Conservation (phyloP, 192 early-diverging fungal species). For the Backusella westeae region DNA sequence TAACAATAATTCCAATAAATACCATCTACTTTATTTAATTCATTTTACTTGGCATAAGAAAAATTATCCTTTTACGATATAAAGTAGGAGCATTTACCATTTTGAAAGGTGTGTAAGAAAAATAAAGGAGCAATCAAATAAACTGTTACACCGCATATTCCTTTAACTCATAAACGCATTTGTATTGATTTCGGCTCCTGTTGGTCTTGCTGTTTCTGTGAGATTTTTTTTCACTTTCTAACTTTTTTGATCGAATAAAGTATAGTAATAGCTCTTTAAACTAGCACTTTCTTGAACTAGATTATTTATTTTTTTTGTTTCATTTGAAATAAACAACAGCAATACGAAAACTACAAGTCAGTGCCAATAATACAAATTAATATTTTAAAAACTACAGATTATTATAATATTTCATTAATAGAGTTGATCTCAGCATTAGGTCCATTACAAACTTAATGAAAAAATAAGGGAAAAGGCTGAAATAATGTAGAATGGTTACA, state of each 20-base stretch:
- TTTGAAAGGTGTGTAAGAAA: background rate
- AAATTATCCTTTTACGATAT: background rate
- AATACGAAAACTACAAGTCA: background rate
- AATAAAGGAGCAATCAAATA: background rate
- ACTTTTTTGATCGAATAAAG: background rate
- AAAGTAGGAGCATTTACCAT: background rate
- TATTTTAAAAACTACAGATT: background rate
- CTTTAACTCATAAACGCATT: background rate
- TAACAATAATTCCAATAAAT: background rate
- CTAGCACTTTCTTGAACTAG: background rate
- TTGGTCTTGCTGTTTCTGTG: background rate
- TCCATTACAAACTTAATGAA: too few species aligned
- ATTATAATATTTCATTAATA: background rate
- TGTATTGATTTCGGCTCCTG: background rate
- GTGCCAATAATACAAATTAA: background rate
- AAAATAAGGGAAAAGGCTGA: too few species aligned
- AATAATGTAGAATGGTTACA: too few species aligned
- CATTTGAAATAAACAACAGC: background rate
- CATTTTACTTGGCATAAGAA: background rate
- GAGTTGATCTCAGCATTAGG: background rate
- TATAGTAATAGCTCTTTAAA: background rate
- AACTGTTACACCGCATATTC: background rate
- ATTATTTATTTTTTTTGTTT: background rate
- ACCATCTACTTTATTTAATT: background rate
- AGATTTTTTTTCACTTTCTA: background rate